phyloP scores from a whole-genome alignment of 192 early-diverging fungal genomes.

The Podila epicladia region DNA sequence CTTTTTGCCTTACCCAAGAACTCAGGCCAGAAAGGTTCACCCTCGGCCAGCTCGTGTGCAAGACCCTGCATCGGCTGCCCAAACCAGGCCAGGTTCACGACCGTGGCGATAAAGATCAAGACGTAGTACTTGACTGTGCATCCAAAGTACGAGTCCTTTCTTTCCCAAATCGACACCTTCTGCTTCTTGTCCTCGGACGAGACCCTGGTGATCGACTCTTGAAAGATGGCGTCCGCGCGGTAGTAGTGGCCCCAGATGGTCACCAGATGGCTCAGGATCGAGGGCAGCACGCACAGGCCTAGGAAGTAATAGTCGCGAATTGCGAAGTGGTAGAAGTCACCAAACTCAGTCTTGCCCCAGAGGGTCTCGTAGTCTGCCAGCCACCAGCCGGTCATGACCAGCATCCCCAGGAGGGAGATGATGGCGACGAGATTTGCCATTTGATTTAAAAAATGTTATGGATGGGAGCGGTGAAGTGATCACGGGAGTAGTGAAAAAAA shows the following conservation, averaged over 20 bases:
- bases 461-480: not conserved
- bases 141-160: conserved; percentile 2
- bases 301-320: conserved; percentile 14
- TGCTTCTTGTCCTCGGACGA: not conserved
- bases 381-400: conserved; percentile 1
- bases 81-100: conserved; percentile 16
- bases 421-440: not conserved
- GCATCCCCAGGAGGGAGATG: not conserved
- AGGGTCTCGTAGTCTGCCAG: conserved; percentile 8
- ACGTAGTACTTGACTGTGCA: conserved; percentile 9
- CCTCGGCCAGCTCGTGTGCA: not conserved
- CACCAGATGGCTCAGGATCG: conserved; percentile 9
- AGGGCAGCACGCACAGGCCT: conserved; percentile 2
- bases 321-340: conserved; percentile 1
- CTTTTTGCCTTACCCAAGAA: not conserved
- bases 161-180: not conserved
- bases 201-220: not conserved
- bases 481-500: not conserved
- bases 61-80: not conserved
- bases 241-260: conserved; percentile 29
- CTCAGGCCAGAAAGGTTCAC: not conserved
- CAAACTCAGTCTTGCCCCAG: not conserved
- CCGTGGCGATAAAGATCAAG: not conserved
- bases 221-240: conserved; percentile 11
- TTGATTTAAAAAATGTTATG: not conserved